Percentiles rank a stretch among this genome's conserved stretches.
These are phyloP conservation scores for Colletotrichum zoysiae DNA, from an alignment of 2,329 filamentous ascomycete species.

Conservation along the genomic window DNA sequence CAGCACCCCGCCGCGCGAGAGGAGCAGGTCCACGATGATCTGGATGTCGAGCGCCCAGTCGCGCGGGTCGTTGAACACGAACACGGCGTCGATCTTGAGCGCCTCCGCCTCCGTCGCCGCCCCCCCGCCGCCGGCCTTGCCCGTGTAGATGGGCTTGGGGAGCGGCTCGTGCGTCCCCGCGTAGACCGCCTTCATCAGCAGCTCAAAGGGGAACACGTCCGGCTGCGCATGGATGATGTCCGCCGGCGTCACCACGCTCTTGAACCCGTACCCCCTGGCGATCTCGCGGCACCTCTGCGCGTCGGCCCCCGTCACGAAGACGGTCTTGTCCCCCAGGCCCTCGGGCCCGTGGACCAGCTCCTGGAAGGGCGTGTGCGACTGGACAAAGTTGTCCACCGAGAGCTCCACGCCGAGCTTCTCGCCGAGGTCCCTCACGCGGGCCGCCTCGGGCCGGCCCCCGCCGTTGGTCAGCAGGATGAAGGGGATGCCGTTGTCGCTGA, in stretches of 20 bases:
- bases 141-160: conserved; percentile 62
- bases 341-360: conserved; percentile 72
- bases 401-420: conserved; percentile 64
- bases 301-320: conserved; percentile 80
- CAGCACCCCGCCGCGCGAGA: conserved; percentile 82
- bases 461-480: conserved; percentile 98
- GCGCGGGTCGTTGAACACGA: conserved; percentile 95
- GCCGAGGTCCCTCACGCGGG: conserved; percentile 42
- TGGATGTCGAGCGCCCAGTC: conserved; percentile 95
- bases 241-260: conserved; percentile 84
- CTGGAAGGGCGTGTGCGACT: conserved; percentile 92
- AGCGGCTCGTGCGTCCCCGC: conserved; percentile 67
- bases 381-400: conserved; percentile 73
- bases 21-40: conserved; percentile 84
- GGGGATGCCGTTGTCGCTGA: conserved; percentile 81
- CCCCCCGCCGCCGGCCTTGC: conserved; percentile 53
- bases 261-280: conserved; percentile 81
- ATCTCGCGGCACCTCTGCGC: conserved; percentile 77
- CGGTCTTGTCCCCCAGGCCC: conserved; percentile 71
- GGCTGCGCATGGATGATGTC: conserved; percentile 84
- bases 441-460: conserved; percentile 83
- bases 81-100: conserved; percentile 88
- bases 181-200: conserved; percentile 74
- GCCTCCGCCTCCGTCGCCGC: conserved; percentile 53
- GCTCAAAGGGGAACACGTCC: conserved; percentile 85